phyloP scores from a whole-genome alignment of 179 eudicot species.

The Heliamphora pulchella region DNA sequence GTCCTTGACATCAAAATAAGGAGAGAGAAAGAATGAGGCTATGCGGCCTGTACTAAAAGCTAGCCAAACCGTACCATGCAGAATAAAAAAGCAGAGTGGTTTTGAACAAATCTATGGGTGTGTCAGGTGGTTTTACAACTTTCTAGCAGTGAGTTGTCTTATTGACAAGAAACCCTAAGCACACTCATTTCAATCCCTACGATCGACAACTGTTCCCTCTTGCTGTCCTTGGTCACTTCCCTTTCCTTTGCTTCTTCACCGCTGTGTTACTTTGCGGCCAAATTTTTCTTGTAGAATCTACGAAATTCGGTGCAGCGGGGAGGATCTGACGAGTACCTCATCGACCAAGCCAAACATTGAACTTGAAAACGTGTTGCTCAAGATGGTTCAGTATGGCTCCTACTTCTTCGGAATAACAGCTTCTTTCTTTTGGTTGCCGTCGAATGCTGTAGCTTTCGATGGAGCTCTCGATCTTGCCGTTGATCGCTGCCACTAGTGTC shows the following conservation, averaged over 20 bases:
- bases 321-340: constrained; percentile 25
- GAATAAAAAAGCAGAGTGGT: too few species aligned
- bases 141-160: too few species aligned
- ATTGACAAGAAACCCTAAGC: neutral
- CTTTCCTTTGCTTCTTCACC: constrained; percentile 30
- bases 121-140: too few species aligned
- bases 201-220: neutral
- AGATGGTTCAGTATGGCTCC: constrained; percentile 87
- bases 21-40: too few species aligned
- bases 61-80: too few species aligned
- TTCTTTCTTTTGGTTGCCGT: constrained; percentile 62
- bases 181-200: too few species aligned
- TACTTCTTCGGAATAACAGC: constrained; percentile 88
- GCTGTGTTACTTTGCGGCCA: constrained; percentile 7
- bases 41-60: too few species aligned
- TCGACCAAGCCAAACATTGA: constrained; percentile 28
- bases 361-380: constrained; percentile 66
- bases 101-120: too few species aligned
- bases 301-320: constrained; percentile 34
- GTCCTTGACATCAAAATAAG: too few species aligned
- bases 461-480: constrained; percentile 27
- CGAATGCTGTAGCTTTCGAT: constrained; percentile 15
- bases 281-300: constrained; percentile 13
- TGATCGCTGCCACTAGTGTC: constrained; percentile 7
- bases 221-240: constrained; percentile 32